Evolutionary conservation across 2,329 filamentous ascomycete genomes (phyloP), one percentile per base, ranked within the genome.

Genomic region (Fusarium continuum): DNA sequence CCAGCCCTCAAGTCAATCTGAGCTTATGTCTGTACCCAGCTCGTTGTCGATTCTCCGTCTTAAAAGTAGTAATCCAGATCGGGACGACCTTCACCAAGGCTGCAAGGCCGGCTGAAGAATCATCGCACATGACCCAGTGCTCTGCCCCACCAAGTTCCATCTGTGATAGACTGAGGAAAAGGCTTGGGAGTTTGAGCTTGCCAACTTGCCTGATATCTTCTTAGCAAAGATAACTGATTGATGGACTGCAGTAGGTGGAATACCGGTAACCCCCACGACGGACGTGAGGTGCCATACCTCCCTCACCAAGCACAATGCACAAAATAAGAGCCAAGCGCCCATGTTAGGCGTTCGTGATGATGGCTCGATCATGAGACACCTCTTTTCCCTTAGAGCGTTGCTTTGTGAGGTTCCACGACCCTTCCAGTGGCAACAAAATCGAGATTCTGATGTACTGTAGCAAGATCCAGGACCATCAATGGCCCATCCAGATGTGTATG

Each of bases 361-460:
- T 44, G 35, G 22, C 19, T 59, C 39, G 48, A 16, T 39, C 29
- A 23, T 47, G 39, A 19, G 29, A n/a, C 47, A 54, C 38, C 36
- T 36, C 29, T 38, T 44, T n/a, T 34, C 54, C 36, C 36, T 55
- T 38, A 25, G 10, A n/a, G 20, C 46, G 34, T 36, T 57, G 26
- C 28, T 47, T 48, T 35, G 31, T 43, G 32, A 39, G 44, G 44
- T 48, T 54, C 61, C 44, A 59, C 45, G 29, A 28, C 38, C 38
- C 32, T 62, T 61, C 50, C 32, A 48, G 46, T 49, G 51, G 49
- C 36, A 45, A 38, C 28, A 57, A 44, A 66, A 71, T 71, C 67
- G 63, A 70, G 57, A 68, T 71, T 60, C 56, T 55, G 60, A 51
- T 54, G 52, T n/a, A n/a, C n/a, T n/a, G n/a, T 63, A 67, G 56